Evolutionary conservation across 371 early-diverging fungal species (phyloP).

Genomic region (Thermomucor indicae-seudaticae): DNA sequence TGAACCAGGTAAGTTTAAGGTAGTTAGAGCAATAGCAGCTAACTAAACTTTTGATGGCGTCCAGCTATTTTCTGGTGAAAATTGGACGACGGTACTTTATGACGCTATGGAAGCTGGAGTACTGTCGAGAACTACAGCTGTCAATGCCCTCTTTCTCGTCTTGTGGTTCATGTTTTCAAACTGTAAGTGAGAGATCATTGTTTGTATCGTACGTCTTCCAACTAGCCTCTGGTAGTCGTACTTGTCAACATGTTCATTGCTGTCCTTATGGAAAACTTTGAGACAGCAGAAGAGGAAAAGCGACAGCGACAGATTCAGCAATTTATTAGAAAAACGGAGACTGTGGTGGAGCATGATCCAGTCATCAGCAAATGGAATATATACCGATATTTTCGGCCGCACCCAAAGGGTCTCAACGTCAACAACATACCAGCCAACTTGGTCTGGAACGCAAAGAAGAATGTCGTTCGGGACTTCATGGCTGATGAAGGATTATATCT

Average conservation of each 20-base stretch:
- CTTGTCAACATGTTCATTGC: slow-evolving; percentile 65
- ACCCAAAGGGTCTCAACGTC: slow-evolving; percentile 44
- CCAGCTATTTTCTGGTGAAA: slow-evolving; percentile 65
- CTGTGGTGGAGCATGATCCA: slow-evolving; percentile 19
- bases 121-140: slow-evolving; percentile 31
- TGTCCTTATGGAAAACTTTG: slow-evolving; percentile 67
- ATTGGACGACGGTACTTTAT: slow-evolving; percentile 65
- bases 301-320: slow-evolving; percentile 50
- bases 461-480: slow-evolving; percentile 49
- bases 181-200: slow-evolving; percentile 36
- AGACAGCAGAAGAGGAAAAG: slow-evolving; percentile 57
- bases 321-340: slow-evolving; percentile 39
- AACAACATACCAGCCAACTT: slow-evolving; percentile 35
- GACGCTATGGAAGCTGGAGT: slow-evolving; percentile 45
- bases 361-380: slow-evolving; percentile 49
- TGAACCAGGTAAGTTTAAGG: slow-evolving; percentile 54
- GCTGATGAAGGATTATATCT: slow-evolving; percentile 3
- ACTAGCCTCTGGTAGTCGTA: slow-evolving; percentile 42
- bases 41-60: no score
- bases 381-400: slow-evolving; percentile 48
- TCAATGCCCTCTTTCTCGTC: slow-evolving; percentile 53
- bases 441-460: slow-evolving; percentile 45
- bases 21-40: no score
- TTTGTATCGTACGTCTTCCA: background rate
- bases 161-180: slow-evolving; percentile 64